Percentiles rank a stretch among this genome's conserved stretches.
Conservation (phyloP, 495 filamentous ascomycete species). For the Trichoderma orchidacearum region DNA sequence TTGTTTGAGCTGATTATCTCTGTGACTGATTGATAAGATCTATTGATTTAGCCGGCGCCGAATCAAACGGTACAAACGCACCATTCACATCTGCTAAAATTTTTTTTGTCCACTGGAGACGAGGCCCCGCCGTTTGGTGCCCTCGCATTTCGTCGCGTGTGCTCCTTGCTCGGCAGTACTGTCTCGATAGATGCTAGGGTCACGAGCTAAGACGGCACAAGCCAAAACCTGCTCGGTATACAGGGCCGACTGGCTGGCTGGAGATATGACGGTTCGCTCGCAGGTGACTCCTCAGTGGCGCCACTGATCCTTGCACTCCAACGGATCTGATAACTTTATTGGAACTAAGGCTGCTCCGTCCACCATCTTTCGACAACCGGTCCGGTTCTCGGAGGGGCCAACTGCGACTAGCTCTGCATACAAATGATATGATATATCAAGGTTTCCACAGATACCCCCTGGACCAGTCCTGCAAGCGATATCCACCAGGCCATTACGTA, state of each 20-base stretch:
- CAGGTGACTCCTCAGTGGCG: too few species aligned
- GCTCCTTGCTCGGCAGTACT: too few species aligned
- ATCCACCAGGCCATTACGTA: neutral
- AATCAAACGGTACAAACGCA: neutral
- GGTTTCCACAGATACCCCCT: neutral
- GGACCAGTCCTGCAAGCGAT: too few species aligned
- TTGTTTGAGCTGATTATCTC: neutral
- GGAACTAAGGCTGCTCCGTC: neutral
- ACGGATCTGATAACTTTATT: conserved; percentile 40
- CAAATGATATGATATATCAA: neutral
- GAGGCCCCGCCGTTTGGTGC: too few species aligned
- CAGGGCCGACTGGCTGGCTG: too few species aligned
- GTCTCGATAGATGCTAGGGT: too few species aligned
- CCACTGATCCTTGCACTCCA: neutral
- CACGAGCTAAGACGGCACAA: too few species aligned
- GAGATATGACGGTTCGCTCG: too few species aligned
- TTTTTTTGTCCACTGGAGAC: conserved; percentile 1
- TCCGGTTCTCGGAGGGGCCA: neutral
- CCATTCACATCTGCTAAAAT: neutral
- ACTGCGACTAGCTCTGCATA: neutral
- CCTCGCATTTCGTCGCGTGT: too few species aligned
- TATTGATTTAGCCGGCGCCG: neutral
- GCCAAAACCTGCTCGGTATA: too few species aligned
- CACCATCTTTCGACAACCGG: neutral
- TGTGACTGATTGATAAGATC: conserved; percentile 1